Base-by-base conservation (phyloP, 176 grass and related monocot genomes). In the Urochloa ruziziensis region DNA sequence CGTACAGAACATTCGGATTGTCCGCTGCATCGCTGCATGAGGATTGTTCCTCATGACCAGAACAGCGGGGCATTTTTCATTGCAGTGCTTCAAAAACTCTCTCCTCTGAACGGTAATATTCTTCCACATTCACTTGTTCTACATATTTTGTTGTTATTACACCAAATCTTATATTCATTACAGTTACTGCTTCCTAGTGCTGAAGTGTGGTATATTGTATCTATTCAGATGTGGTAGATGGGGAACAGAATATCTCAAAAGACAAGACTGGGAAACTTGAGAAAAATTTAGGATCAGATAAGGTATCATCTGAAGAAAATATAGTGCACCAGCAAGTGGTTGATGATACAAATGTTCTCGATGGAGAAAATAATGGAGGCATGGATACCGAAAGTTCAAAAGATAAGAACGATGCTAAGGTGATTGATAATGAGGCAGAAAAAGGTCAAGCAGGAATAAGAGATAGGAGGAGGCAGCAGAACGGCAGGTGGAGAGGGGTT, bases 61-160 rank as follows among this genome's bases (percentile, higher is more conserved):
- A 98, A 98, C 62, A 98, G 84, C 25, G 96, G 96, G 49, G 91
- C 91, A 76, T 98, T 98, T 90, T 98, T 98, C 78, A 96, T 96
- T 73, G 91, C 96, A 64, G 93, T 98, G 62, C 77, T 98, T 85
- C 89, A 98, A 43, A 96, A 96, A 84, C 74, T 86, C 77, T 88
- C 93, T 30, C 75, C 86, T 10, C 16, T 93, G 49, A 84, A 74
- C 44, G 96, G 96, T 98, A 93, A 54, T 44, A 67, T 42, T 62
- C 62, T 61, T 35, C 15, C 14, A 21, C 2, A 12, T 75, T 54
- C 27, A 72, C 63, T 47, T 46, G 70, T 72, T 64, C 54, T 77
- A 61, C 79, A 51, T 73, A 73, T 67, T 69, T 83, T 0, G 3
- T 47, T n/a, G 29, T 67, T 70, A 62, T 67, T 74, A n/a, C 42